These are phyloP conservation scores for Akanthomyces uredinophilus DNA, from an alignment of 2,329 filamentous ascomycete genomes.

Conservation along the genomic window DNA sequence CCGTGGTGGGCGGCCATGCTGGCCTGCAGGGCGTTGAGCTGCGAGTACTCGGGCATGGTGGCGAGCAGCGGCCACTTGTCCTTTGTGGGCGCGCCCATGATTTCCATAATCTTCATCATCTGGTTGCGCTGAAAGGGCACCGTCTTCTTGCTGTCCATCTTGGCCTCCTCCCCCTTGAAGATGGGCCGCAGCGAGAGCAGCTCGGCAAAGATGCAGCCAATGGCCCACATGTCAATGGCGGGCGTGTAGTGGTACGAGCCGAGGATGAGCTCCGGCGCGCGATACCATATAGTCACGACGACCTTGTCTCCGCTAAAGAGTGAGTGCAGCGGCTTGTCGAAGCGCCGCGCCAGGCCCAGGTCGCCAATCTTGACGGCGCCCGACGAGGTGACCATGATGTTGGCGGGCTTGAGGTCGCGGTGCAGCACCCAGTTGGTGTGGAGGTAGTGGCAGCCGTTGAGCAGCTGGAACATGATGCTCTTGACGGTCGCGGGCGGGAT, in stretches of 20 bases:
- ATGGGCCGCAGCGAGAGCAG: conserved; percentile 85
- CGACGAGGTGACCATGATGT: conserved; percentile 92
- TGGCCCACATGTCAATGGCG: conserved; percentile 94
- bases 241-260: conserved; percentile 95
- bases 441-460: conserved; percentile 91
- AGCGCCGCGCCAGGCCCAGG: conserved; percentile 83
- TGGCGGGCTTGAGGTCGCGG: conserved; percentile 93
- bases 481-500: conserved; percentile 87
- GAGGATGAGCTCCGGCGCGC: conserved; percentile 86
- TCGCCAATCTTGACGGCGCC: conserved; percentile 95
- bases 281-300: conserved; percentile 98
- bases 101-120: conserved; percentile 98
- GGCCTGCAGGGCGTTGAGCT: conserved; percentile 55
- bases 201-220: conserved; percentile 97
- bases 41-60: conserved; percentile 80
- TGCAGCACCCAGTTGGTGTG: conserved; percentile 97
- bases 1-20: conserved; percentile 34
- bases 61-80: conserved; percentile 81
- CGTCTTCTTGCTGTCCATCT: conserved; percentile 97
- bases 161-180: conserved; percentile 97
- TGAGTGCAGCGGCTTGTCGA: conserved; percentile 88
- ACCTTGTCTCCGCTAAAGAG: conserved; percentile 95
- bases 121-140: conserved; percentile 97
- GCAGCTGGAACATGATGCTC: conserved; percentile 90
- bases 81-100: conserved; percentile 85